phyloP scores from a whole-genome alignment of 2,329 filamentous ascomycete species.

The Penicillium nordicum region DNA sequence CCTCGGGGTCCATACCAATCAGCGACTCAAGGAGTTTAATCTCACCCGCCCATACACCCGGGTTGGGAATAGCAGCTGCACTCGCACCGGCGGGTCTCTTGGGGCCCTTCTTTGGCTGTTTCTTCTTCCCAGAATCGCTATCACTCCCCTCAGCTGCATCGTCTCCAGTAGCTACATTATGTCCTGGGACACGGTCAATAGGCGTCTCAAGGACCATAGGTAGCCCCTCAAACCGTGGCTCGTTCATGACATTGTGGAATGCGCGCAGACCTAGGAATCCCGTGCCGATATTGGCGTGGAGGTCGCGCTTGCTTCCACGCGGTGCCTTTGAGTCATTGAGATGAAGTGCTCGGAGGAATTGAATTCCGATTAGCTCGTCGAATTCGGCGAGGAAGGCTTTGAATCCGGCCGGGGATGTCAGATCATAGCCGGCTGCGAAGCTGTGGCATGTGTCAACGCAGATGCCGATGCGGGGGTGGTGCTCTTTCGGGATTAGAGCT shows the following conservation, averaged over 20 bases:
- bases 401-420: conserved; percentile 73
- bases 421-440: conserved; percentile 90
- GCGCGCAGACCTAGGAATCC: conserved; percentile 87
- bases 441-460: conserved; percentile 97
- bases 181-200: conserved; percentile 63
- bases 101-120: conserved; percentile 19
- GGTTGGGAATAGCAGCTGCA: conserved; percentile 63
- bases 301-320: conserved; percentile 72
- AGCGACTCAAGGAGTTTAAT: conserved; percentile 91
- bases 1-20: conserved; percentile 75
- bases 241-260: conserved; percentile 89
- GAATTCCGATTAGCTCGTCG: conserved; percentile 69
- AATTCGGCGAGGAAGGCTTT: conserved; percentile 70
- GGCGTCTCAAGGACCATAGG: conserved; percentile 98
- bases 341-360: conserved; percentile 82
- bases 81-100: conserved; percentile 24
- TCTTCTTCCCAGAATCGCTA: conserved; percentile 21
- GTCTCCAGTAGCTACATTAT: conserved; percentile 14
- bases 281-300: conserved; percentile 95
- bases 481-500: conserved; percentile 61
- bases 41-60: conserved; percentile 81
- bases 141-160: conserved; percentile 16
- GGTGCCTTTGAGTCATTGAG: conserved; percentile 96
- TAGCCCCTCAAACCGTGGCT: conserved; percentile 67
- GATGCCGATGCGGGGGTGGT: conserved; percentile 82